These are phyloP conservation scores for Fusarium xyrophilum DNA, from an alignment of 2,329 filamentous ascomycete genomes.

Conservation along the genomic window DNA sequence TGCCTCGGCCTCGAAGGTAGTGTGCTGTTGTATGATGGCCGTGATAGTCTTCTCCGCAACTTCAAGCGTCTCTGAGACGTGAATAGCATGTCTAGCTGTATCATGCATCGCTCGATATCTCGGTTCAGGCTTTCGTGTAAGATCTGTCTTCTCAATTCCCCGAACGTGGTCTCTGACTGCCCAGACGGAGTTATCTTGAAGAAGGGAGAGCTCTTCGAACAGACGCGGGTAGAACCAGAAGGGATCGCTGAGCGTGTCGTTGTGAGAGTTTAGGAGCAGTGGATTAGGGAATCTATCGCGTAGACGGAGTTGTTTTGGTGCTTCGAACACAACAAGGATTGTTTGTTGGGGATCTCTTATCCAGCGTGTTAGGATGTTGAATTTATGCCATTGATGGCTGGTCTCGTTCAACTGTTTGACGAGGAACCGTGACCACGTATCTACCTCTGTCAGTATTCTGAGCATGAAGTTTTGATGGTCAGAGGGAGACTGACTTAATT, in stretches of 20 bases:
- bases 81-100: constrained; percentile 52
- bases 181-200: constrained; percentile 48
- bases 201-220: neutral
- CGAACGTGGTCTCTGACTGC: constrained; percentile 47
- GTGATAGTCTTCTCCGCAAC: constrained; percentile 45
- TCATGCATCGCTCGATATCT: constrained; percentile 51
- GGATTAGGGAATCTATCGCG: neutral
- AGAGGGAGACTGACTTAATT: neutral
- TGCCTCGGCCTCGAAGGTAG: constrained; percentile 10
- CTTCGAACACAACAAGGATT: constrained; percentile 19
- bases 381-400: constrained; percentile 21
- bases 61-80: constrained; percentile 53
- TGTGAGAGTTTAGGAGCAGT: neutral
- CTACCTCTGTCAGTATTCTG: neutral
- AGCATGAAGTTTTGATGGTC: rapidly evolving
- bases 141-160: constrained; percentile 40
- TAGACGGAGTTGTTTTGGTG: neutral
- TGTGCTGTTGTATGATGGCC: constrained; percentile 46
- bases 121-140: constrained; percentile 38
- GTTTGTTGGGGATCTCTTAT: constrained; percentile 13
- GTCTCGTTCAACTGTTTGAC: neutral
- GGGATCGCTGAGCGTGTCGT: constrained; percentile 3
- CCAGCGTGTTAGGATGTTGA: constrained; percentile 26
- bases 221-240: constrained; percentile 23
- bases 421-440: constrained; percentile 28